These are phyloP conservation scores for Diaporthe humulicola DNA, from an alignment of 2,329 filamentous ascomycete species.

Conservation along the genomic window DNA sequence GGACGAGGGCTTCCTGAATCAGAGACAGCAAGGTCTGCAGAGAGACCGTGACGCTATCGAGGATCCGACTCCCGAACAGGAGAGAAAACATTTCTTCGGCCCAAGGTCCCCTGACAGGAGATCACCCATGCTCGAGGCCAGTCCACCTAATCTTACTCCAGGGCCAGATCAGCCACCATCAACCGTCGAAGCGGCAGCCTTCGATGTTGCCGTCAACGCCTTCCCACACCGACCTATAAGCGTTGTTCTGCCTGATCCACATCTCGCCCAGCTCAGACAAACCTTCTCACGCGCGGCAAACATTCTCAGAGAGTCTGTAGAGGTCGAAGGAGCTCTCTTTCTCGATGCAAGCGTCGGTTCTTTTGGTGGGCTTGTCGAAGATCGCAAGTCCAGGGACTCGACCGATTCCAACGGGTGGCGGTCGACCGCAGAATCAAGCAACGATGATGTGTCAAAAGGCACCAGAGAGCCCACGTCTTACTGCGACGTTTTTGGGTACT, in stretches of 20 bases:
- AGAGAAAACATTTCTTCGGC: background rate
- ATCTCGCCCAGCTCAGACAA: constrained; percentile 4
- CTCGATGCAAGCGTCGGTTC: constrained; percentile 51
- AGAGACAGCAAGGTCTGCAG: constrained; percentile 24
- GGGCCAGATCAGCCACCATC: background rate
- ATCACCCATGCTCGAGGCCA: background rate
- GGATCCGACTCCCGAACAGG: background rate
- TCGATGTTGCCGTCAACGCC: background rate
- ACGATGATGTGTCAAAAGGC: constrained; percentile 16
- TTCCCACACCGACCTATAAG: background rate
- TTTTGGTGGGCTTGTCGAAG: constrained; percentile 45
- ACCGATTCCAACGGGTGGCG: constrained; percentile 41
- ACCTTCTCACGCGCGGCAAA: constrained; percentile 58
- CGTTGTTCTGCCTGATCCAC: constrained; percentile 7
- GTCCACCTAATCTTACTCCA: background rate
- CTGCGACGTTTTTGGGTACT: constrained; percentile 55
- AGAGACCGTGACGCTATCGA: constrained; percentile 2
- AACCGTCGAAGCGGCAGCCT: background rate
- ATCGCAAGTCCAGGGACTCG: constrained; percentile 37
- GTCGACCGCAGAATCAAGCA: constrained; percentile 28
- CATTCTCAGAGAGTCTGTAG: constrained; percentile 57
- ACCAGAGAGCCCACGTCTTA: background rate
- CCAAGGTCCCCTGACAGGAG: background rate
- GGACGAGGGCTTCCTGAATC: constrained; percentile 27
- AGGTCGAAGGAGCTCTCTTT: constrained; percentile 55